Conservation (phyloP, 129 eudicot species). For the Pulicaria dysenterica region DNA sequence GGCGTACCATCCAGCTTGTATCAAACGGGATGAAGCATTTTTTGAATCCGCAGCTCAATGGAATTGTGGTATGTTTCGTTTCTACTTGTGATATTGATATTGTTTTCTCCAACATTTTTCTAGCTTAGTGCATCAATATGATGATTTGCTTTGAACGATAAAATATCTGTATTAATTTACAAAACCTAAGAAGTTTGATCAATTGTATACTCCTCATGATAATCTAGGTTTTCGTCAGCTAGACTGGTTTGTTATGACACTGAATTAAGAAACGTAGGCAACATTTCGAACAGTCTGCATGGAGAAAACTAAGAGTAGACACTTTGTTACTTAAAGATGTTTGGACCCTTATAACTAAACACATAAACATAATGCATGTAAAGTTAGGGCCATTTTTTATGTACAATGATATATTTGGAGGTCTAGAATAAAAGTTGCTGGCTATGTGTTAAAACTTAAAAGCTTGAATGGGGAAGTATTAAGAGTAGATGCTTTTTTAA, state of each 20-base stretch:
- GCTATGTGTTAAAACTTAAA: neutral
- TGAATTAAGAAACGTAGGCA: neutral
- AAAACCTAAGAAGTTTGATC: neutral
- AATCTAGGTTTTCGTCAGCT: slow-evolving; percentile 27
- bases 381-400: slow-evolving; percentile 4
- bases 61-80: slow-evolving; percentile 77
- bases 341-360: slow-evolving; percentile 11
- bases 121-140: neutral
- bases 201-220: neutral
- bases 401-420: neutral
- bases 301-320: slow-evolving; percentile 24
- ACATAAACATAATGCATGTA: slow-evolving; percentile 6
- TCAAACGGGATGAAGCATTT: slow-evolving; percentile 79
- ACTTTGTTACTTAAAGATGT: slow-evolving; percentile 7
- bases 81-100: neutral
- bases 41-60: slow-evolving; percentile 71
- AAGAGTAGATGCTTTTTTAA: slow-evolving; percentile 1
- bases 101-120: neutral
- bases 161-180: slow-evolving; percentile 3
- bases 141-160: slow-evolving; percentile 1
- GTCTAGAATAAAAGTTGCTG: neutral
- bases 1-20: slow-evolving; percentile 91
- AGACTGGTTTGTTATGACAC: slow-evolving; percentile 13
- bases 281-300: neutral
- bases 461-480: slow-evolving; percentile 9